Percentiles rank a stretch among this genome's conserved stretches.
Conservation (phyloP, 2,329 filamentous ascomycete genomes). For the Lecanoromycetidae sp. region DNA sequence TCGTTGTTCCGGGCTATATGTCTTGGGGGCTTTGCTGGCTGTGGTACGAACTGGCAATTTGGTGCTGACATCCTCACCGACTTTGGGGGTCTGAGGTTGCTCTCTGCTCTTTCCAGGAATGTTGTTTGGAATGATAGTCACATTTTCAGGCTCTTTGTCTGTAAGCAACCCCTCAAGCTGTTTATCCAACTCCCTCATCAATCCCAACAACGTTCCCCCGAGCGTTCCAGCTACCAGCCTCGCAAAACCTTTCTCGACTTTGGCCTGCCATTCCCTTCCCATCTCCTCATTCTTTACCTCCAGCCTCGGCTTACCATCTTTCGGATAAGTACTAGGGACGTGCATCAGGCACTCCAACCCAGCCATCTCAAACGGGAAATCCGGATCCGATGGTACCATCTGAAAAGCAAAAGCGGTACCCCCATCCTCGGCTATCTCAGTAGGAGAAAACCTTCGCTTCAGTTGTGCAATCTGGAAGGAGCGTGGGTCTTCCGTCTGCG, state of each 20-base stretch:
- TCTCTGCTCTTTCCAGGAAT: constrained; percentile 16
- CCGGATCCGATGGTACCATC: constrained; percentile 63
- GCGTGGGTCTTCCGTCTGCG: constrained; percentile 55
- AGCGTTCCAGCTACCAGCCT: constrained; percentile 44
- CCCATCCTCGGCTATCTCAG: constrained; percentile 35
- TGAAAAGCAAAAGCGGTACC: constrained; percentile 51
- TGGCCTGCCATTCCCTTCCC: constrained; percentile 59
- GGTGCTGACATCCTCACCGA: constrained; percentile 6
- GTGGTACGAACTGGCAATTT: constrained; percentile 2
- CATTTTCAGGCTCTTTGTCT: constrained; percentile 53
- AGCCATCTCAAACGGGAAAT: constrained; percentile 68
- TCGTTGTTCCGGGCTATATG: constrained; percentile 49
- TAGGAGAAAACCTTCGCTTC: constrained; percentile 49
- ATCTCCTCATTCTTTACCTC: constrained; percentile 58
- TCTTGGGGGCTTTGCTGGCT: constrained; percentile 29
- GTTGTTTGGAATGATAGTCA: constrained; percentile 55
- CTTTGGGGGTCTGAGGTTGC: neutral
- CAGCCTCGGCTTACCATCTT: constrained; percentile 41
- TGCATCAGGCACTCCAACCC: constrained; percentile 54
- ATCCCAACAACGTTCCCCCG: constrained; percentile 48
- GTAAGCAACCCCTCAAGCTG: constrained; percentile 59
- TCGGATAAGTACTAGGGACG: constrained; percentile 53
- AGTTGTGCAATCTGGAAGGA: constrained; percentile 66
- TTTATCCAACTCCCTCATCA: constrained; percentile 60
- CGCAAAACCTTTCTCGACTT: constrained; percentile 64